Evolutionary conservation across 1,284 basidiomycete genomes (phyloP).

Genomic region (Cutaneotrichosporon arboriforme): DNA sequence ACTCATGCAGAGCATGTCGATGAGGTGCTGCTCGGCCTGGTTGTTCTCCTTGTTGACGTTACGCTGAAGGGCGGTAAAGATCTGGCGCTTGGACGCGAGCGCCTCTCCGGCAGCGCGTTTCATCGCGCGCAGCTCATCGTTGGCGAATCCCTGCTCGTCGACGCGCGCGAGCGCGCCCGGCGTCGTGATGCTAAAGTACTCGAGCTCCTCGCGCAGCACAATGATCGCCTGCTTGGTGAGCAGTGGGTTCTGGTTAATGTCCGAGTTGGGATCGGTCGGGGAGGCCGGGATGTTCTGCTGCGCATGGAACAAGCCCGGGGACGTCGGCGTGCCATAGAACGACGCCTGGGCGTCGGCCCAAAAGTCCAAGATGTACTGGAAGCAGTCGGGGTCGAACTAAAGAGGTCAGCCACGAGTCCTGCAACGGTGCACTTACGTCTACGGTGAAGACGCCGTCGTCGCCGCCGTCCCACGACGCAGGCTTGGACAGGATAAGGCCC

Average conservation of each 20-base stretch:
- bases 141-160: constrained; percentile 68
- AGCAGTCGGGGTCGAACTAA: constrained; percentile 95
- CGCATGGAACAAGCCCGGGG: constrained; percentile 67
- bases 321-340: constrained; percentile 81
- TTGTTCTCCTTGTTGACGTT: constrained; percentile 99
- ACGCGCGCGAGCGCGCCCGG: constrained; percentile 53
- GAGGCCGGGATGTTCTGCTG: constrained; percentile 69
- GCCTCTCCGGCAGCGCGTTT: constrained; percentile 81
- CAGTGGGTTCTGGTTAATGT: constrained; percentile 70
- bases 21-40: constrained; percentile 95
- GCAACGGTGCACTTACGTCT: constrained; percentile 63
- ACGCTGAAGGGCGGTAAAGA: constrained; percentile 95
- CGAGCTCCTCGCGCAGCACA: constrained; percentile 93
- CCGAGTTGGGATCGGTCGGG: constrained; percentile 27
- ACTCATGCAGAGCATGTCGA: constrained; percentile 99
- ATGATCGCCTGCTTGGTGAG: constrained; percentile 97
- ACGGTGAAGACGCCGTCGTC: constrained; percentile 93
- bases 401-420: neutral
- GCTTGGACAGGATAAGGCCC: constrained; percentile 85
- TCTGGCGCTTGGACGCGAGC: constrained; percentile 80
- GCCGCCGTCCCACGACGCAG: constrained; percentile 65
- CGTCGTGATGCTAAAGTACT: constrained; percentile 82
- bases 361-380: constrained; percentile 86
- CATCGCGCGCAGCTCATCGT: constrained; percentile 64
- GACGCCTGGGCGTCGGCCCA: constrained; percentile 78